Evolutionary conservation across 1,284 basidiomycete genomes (phyloP), one percentile per base, ranked within the genome.

Genomic region (Thelephora terrestris): DNA sequence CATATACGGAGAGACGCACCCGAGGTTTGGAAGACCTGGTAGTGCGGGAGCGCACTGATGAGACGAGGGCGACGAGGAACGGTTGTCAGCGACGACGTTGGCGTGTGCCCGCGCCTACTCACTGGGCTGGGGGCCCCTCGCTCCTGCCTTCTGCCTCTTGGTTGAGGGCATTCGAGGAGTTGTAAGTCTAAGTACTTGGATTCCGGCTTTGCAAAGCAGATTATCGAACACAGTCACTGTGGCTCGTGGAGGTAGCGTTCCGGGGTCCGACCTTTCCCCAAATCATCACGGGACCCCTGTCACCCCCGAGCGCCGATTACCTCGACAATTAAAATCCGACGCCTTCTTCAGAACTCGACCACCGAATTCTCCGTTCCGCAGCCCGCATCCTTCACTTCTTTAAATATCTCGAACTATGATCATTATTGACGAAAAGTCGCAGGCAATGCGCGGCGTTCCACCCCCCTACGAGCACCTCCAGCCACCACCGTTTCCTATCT

Each of bases 1-100:
- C 20, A 32, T 32, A 32, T 46, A 50, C 47, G 47, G 51, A 52
- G 38, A 51, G 43, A 47, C 24, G 45, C 45, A 63, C 70, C 62
- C 36, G 76, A 78, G 39, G n/a, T 21, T 42, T 42, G 39, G 21
- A 23, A 42, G 39, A 42, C 65, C 79, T 73, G 56, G 79, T 84
- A 52, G 71, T 78, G 56, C 81, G 76, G 49, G 80, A 74, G 58
- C 81, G 79, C 56, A 75, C 81, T 83, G 60, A 50, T 57, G 51
- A 45, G 48, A 53, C 52, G 54, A 42, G 21, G 43, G 35, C 18
- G 49, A 50, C 48, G 54, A 51, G 48, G 49, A 46, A 48, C 48
- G 50, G 45, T 47, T 23, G 48, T 54, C 50, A 53, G 61, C 56
- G 61, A 58, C 48, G 32, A 51, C 39, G n/a, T 23, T 50, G 32